These are phyloP conservation scores for Cordyceps cateniannulata DNA, from an alignment of 2,329 filamentous ascomycete species.

Conservation along the genomic window DNA sequence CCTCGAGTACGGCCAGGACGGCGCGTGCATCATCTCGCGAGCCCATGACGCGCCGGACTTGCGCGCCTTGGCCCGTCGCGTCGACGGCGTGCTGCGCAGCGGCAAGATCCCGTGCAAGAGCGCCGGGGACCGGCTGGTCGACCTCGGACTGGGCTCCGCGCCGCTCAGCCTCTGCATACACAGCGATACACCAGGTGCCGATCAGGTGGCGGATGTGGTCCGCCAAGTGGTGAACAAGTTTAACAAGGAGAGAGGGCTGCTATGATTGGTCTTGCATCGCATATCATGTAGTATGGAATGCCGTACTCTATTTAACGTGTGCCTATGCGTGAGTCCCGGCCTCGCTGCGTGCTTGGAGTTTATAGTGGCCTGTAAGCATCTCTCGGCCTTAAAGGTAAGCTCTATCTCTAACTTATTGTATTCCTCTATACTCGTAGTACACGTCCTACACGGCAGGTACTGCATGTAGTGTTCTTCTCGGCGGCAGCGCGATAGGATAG, in stretches of 20 bases:
- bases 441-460: no score
- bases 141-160: not conserved
- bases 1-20: constrained; percentile 3
- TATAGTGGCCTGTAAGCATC: no score
- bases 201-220: not conserved
- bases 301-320: no score
- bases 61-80: not conserved
- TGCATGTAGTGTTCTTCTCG: no score
- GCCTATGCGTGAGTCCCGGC: no score
- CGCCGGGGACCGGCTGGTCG: not conserved
- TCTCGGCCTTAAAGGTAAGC: no score
- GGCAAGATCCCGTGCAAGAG: not conserved
- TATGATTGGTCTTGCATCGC: not conserved
- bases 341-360: no score
- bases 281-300: not conserved
- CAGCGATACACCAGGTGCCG: constrained; percentile 2
- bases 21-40: constrained; percentile 2
- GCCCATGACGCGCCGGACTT: not conserved
- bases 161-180: constrained; percentile 5
- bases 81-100: not conserved
- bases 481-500: no score
- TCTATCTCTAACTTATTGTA: no score
- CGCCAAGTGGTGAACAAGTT: not conserved
- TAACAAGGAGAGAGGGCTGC: not conserved
- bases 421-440: no score